Percentiles rank a stretch among this genome's conserved stretches.
phyloP scores from a whole-genome alignment of 768 basidiomycete genomes.

The Exsudoporus frostii region DNA sequence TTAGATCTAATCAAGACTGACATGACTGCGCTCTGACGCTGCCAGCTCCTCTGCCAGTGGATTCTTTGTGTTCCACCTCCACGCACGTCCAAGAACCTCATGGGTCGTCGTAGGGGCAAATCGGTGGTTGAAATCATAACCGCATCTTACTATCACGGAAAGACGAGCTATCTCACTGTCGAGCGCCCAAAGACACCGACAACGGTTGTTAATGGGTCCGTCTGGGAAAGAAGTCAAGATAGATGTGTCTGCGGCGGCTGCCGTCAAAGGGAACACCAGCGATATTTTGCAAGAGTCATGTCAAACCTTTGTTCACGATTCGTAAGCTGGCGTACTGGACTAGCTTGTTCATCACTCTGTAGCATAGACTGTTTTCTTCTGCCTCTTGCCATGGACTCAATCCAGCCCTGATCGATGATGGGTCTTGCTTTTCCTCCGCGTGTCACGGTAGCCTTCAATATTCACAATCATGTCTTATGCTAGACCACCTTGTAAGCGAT shows the following conservation, averaged over 20 bases:
- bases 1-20: too few species aligned
- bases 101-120: conserved; percentile 62
- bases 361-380: conserved; percentile 36
- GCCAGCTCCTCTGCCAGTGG: too few species aligned
- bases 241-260: conserved; percentile 37
- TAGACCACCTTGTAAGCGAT: too few species aligned
- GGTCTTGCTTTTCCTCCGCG: too few species aligned
- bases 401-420: too few species aligned
- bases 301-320: conserved; percentile 50
- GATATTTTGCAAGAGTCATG: conserved; percentile 39
- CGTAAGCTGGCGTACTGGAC: conserved; percentile 51
- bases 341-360: conserved; percentile 46
- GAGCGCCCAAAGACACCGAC: conserved; percentile 37
- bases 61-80: conserved; percentile 62
- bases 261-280: conserved; percentile 39
- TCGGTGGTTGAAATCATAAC: conserved; percentile 64
- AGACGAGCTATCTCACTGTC: conserved; percentile 48
- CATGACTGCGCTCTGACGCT: too few species aligned
- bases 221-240: conserved; percentile 15
- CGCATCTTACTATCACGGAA: conserved; percentile 61
- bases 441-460: too few species aligned
- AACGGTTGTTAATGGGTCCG: too few species aligned
- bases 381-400: too few species aligned
- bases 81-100: conserved; percentile 74
- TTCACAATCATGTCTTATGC: too few species aligned